A percentile compares a stretch with the other conserved stretches of the same genome.
Evolutionary conservation across 2,329 filamentous ascomycete species (phyloP).

Genomic region (Pseudogymnoascus sp.): DNA sequence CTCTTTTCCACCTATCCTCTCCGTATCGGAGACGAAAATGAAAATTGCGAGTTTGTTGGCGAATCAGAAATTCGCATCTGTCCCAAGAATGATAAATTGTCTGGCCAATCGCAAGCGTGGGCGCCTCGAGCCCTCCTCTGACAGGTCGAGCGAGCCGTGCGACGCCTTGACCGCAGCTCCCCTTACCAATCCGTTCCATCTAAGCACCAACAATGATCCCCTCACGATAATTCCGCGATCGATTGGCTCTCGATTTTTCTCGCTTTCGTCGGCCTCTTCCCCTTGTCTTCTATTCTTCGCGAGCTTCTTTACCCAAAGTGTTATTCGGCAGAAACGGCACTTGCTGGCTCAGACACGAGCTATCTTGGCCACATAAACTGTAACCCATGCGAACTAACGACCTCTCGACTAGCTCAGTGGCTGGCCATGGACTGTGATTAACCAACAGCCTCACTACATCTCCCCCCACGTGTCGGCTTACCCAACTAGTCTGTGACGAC

Average conservation of each 20-base stretch:
- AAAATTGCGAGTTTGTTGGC: background rate
- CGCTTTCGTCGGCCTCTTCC: background rate
- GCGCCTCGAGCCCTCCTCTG: background rate
- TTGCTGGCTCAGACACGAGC: background rate
- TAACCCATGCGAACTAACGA: conserved; percentile 4
- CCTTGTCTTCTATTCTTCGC: background rate
- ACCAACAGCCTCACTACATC: background rate
- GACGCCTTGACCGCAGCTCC: background rate
- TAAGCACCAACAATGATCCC: background rate
- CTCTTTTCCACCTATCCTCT: conserved; percentile 4
- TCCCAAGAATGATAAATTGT: background rate
- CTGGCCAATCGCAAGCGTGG: background rate
- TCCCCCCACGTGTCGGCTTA: background rate
- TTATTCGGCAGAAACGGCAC: background rate
- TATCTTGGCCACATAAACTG: background rate
- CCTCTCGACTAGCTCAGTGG: background rate
- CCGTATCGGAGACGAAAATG: conserved; percentile 2
- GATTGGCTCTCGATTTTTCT: conserved; percentile 5
- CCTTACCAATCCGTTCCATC: background rate
- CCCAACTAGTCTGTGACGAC: background rate
- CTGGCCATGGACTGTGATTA: background rate
- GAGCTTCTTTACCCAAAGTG: conserved; percentile 2
- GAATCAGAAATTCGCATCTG: background rate
- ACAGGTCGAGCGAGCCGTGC: conserved; percentile 1
- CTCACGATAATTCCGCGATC: background rate